These are phyloP conservation scores for Rhodotorula taiwanensis DNA, from an alignment of 768 basidiomycete species.

Conservation along the genomic window DNA sequence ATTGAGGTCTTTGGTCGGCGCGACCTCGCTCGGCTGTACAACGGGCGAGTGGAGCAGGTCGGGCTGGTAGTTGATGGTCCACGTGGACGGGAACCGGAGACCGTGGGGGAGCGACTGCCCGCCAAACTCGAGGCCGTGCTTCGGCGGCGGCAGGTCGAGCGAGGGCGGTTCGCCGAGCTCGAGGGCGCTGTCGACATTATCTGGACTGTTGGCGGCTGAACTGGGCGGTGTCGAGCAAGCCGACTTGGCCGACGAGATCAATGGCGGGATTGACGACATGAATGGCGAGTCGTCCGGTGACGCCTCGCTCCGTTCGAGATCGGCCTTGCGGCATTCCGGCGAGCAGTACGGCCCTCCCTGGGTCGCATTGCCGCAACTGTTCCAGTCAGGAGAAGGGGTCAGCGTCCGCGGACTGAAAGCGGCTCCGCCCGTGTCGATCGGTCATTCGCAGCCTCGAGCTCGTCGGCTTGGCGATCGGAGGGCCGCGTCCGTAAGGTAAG, in stretches of 20 bases:
- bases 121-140: slow-evolving; percentile 17
- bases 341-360: slow-evolving; percentile 26
- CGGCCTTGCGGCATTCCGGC: slow-evolving; percentile 18
- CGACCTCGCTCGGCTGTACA: background rate
- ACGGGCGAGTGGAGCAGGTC: slow-evolving; percentile 16
- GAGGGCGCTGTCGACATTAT: background rate
- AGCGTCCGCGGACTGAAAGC: no score
- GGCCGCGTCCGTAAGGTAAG: no score
- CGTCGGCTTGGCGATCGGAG: background rate
- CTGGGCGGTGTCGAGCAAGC: slow-evolving; percentile 31
- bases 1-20: slow-evolving; percentile 7
- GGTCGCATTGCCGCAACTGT: slow-evolving; percentile 31
- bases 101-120: slow-evolving; percentile 15
- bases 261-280: slow-evolving; percentile 24
- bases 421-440: no score
- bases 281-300: slow-evolving; percentile 32
- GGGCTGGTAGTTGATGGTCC: slow-evolving; percentile 29
- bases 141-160: slow-evolving; percentile 31
- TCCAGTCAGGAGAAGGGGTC: no score
- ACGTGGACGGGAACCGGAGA: slow-evolving; percentile 4
- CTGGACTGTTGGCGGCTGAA: slow-evolving; percentile 21
- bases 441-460: no score
- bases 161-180: slow-evolving; percentile 21
- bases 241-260: slow-evolving; percentile 25
- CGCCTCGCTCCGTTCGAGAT: slow-evolving; percentile 9